Evolutionary conservation across 2,329 filamentous ascomycete genomes (phyloP).

Genomic region (Cytospora piceae): DNA sequence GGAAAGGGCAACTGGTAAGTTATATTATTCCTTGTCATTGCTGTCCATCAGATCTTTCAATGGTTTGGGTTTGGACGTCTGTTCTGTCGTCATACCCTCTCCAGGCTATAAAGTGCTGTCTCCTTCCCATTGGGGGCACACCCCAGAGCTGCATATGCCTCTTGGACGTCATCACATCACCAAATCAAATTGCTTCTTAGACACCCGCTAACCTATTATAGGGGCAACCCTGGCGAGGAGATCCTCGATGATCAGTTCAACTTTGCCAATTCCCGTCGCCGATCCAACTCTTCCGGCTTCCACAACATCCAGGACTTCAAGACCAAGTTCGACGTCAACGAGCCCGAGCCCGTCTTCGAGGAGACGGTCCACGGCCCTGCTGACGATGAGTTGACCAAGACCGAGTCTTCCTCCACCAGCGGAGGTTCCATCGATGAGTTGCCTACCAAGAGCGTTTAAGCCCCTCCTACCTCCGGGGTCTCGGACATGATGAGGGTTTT

Average conservation of each 20-base stretch:
- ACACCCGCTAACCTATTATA: slow-evolving; percentile 43
- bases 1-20: slow-evolving; percentile 93
- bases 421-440: slow-evolving; percentile 59
- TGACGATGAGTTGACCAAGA: slow-evolving; percentile 61
- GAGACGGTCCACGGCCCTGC: slow-evolving; percentile 77
- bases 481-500: slow-evolving; percentile 31
- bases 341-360: slow-evolving; percentile 90
- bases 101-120: not conserved
- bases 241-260: slow-evolving; percentile 82
- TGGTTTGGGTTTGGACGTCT: not conserved
- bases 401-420: slow-evolving; percentile 60
- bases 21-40: not conserved
- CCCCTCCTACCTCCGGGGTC: slow-evolving; percentile 4
- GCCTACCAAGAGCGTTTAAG: slow-evolving; percentile 36
- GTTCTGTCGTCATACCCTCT: slow-evolving; percentile 1
- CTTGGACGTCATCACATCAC: not conserved
- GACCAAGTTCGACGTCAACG: slow-evolving; percentile 94
- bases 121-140: not conserved
- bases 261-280: slow-evolving; percentile 83
- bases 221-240: slow-evolving; percentile 85
- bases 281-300: slow-evolving; percentile 84
- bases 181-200: not conserved
- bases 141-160: slow-evolving; percentile 8
- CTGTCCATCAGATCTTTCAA: not conserved
- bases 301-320: slow-evolving; percentile 78